A percentile compares a stretch with the other conserved stretches of the same genome.
phyloP scores from a whole-genome alignment of 2,329 filamentous ascomycete species.

The Cercospora brassicicola region DNA sequence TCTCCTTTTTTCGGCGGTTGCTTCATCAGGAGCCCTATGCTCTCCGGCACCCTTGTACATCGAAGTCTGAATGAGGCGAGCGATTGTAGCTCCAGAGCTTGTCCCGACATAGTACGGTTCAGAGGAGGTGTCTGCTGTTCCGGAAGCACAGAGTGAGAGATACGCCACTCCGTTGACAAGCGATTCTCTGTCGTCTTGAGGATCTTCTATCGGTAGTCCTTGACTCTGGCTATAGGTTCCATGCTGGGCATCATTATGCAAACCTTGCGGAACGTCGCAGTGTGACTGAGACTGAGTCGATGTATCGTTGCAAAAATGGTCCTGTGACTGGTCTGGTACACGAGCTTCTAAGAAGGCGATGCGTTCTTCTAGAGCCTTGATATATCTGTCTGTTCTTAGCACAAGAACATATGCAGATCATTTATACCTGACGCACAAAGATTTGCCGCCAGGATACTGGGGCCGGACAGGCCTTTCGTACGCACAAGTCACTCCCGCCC shows the following conservation, averaged over 20 bases:
- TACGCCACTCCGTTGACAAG: background rate
- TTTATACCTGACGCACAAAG: background rate
- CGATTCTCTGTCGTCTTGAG: background rate
- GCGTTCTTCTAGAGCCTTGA: background rate
- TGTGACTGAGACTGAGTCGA: background rate
- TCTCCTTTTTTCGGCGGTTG: background rate
- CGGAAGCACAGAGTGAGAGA: background rate
- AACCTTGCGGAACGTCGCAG: background rate
- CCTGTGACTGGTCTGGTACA: background rate
- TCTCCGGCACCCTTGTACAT: background rate
- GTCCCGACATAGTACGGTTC: background rate
- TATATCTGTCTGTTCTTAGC: background rate
- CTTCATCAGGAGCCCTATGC: background rate
- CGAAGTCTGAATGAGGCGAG: background rate
- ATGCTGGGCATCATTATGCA: background rate
- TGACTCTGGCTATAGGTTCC: background rate
- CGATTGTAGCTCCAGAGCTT: background rate
- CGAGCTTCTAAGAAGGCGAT: background rate
- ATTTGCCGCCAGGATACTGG: background rate
- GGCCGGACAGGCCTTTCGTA: background rate
- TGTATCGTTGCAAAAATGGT: background rate
- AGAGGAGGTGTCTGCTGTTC: background rate
- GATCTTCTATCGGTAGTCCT: background rate
- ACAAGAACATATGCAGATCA: background rate
- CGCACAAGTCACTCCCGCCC: background rate